These are phyloP conservation scores for Sphagnum tenellum DNA, from an alignment of 225 moss, liverwort and hornwort species.

Conservation along the genomic window DNA sequence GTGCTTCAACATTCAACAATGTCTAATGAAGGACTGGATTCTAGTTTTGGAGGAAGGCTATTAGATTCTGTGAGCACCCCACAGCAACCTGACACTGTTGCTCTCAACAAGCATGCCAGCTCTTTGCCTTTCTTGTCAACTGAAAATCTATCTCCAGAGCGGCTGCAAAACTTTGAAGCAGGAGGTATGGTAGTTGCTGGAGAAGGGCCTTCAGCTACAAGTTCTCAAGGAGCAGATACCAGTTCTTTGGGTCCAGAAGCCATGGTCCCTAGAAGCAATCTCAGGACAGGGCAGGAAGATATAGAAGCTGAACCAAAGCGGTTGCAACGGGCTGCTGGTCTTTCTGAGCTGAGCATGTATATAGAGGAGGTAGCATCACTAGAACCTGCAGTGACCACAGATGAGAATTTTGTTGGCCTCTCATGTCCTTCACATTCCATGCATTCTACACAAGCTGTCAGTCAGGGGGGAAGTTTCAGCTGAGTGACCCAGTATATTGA, in stretches of 20 bases:
- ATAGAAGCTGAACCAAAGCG: constrained; percentile 22
- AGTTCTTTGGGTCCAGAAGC: constrained; percentile 12
- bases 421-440: too few species aligned
- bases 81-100: not conserved
- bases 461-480: too few species aligned
- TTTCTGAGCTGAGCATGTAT: constrained; percentile 31
- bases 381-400: too few species aligned
- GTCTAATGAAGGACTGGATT: constrained; percentile 2
- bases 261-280: constrained; percentile 8
- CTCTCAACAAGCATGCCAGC: constrained; percentile 9
- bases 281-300: constrained; percentile 12
- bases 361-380: too few species aligned
- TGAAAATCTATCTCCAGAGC: constrained; percentile 10
- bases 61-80: constrained; percentile 9
- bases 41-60: constrained; percentile 13
- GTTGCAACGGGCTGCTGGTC: constrained; percentile 45
- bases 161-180: constrained; percentile 13
- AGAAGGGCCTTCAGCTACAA: constrained; percentile 23
- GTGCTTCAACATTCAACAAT: constrained; percentile 15
- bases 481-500: too few species aligned
- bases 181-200: constrained; percentile 6
- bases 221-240: constrained; percentile 18
- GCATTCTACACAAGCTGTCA: too few species aligned
- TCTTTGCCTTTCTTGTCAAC: constrained; percentile 10
- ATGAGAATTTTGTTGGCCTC: too few species aligned